phyloP scores from a whole-genome alignment of 306 rosid genomes.

The cucumber (Cucumis sativus) region Cucumber_9930_V3 NC_026660.2:24441501-24442000 shows the following conservation, averaged over 20 bases:
- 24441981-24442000: too few species aligned
- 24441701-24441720: neutral
- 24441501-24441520: neutral
- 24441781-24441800: neutral
- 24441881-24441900: neutral
- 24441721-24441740: neutral
- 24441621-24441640: neutral
- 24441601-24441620: neutral
- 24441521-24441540: neutral
- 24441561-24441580: neutral
- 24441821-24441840: neutral
- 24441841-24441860: neutral
- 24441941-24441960: too few species aligned
- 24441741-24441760: neutral
- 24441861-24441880: neutral
- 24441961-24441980: too few species aligned
- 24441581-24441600: neutral
- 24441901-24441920: neutral
- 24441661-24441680: neutral
- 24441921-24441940: too few species aligned
- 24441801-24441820: neutral
- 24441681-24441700: neutral
- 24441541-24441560: neutral
- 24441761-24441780: neutral
- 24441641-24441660: neutral